Base-by-base conservation (phyloP, 2,329 filamentous ascomycete species). In the Cordyceps javanica region DNA sequence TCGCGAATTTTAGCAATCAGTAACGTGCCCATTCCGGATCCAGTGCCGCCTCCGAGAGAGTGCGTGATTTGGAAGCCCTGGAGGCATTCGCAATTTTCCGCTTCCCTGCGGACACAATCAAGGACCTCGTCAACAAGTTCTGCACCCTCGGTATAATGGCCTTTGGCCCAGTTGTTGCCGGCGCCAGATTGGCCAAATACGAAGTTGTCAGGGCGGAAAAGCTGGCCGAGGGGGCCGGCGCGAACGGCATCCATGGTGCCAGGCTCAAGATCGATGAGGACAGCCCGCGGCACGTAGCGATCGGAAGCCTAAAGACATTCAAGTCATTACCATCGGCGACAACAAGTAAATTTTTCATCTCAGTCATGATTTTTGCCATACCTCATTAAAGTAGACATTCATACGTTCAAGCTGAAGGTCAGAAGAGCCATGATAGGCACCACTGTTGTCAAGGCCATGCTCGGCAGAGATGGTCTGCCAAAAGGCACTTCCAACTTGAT, bases 151-250 rank as follows among this genome's bases (percentile, higher is more conserved):
- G 94, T 99, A 86, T 99, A 99, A 77, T 99, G 94, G 81, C 94
- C 94, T 88, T 97, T 99, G 78, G 94, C 94, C 94, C 94, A 99
- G 87, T 97, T 97, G 91, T 99, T 99, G 80, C 94, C 94, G 76
- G 94, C 94, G 85, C 93, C 92, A 69, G 94, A 97, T 82, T 97
- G 94, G 70, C 94, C 94, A 78, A 97, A 97, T 73, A 97, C 91
- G 80, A 97, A 97, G 88, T 97, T 99, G 82, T 99, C 94, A 74
- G 94, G 94, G 66, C 94, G 92, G 91, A 99, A 97, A 67, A 99
- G 91, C 82, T 97, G 90, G 70, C 94, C 94, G 75, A 97, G 97
- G 66, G 94, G 94, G 77, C 94, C 93, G 69, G 93, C 90, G 75
- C 93, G 93, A 80, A 99, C 92, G 68, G 94, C 94, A 71, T 99